Base-by-base conservation (phyloP, 768 basidiomycete species). In the Mycena indigotica region DNA sequence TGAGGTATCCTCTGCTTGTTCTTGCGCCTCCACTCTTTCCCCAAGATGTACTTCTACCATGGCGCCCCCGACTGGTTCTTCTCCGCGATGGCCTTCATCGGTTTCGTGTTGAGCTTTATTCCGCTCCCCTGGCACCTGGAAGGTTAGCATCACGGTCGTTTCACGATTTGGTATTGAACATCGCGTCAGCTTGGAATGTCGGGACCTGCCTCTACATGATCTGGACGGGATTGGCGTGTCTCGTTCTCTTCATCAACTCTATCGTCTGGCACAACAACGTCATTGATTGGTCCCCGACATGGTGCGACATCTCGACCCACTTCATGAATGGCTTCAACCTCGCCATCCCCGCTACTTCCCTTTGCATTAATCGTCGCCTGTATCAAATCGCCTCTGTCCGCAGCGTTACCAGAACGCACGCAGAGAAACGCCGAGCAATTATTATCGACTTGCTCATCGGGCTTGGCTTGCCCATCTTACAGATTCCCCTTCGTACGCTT, bases 201-300 rank as follows among this genome's bases (percentile, higher is more conserved):
- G 84, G 80, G n/a, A 83, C 82, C 19, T 74, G 82, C 50, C 55
- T 77, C 35, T 78, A 77, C 68, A 84, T 86, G 63, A 38, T 72
- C 25, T 85, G 84, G 85, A 72, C 71, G 4, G 74, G 70, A 1
- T 49, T 74, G 2, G 69, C 67, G 12, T 79, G 76, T 54, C 71
- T 84, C 25, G 73, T 74, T 17, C 60, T 71, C 16, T 76, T 72
- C 58, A 66, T 85, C 56, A 82, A 85, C 67, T 69, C 76, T 4
- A 65, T 84, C 28, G 58, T 84, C 4, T 87, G 85, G 85, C 70
- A 69, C 51, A 70, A 76, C 41, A 80, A 71, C 50, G 66, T 67
- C 19, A 62, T 70, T 4, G 67, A 78, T 41, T 56, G 12, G 1
- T 59, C 65, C 1, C 75, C 74, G 2, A 65, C 73, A 21, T 77